Percentiles rank a stretch among this genome's conserved stretches.
Evolutionary conservation across 768 basidiomycete genomes (phyloP).

Genomic region (Rhodocollybia butyracea): DNA sequence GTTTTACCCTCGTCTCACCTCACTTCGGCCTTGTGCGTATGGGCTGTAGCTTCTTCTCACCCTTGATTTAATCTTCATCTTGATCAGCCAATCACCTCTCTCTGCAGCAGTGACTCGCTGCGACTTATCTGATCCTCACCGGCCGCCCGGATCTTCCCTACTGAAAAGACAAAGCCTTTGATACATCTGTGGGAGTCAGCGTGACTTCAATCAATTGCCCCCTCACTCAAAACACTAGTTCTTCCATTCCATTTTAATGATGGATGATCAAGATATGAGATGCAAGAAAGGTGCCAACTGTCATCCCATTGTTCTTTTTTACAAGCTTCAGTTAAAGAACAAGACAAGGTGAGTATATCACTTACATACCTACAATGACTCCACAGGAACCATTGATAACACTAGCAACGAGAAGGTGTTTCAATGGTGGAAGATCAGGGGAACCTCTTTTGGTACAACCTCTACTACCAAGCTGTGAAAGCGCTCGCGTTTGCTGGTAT

Average conservation of each 20-base stretch:
- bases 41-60: not conserved
- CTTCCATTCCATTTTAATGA: not conserved
- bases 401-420: no score
- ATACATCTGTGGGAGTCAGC: not conserved
- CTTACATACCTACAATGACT: no score
- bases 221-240: not conserved
- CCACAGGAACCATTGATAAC: no score
- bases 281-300: no score
- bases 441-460: no score
- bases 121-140: not conserved
- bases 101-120: not conserved
- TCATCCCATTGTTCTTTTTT: no score
- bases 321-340: no score
- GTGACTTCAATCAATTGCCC: not conserved
- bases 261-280: constrained; percentile 2
- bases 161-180: not conserved
- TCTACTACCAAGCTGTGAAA: no score
- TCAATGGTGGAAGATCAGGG: no score
- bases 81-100: constrained; percentile 5
- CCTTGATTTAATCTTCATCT: not conserved
- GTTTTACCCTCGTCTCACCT: not conserved
- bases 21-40: constrained; percentile 3
- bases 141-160: constrained; percentile 2
- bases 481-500: not conserved
- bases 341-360: no score